Evolutionary conservation across 2,329 filamentous ascomycete species (phyloP), one percentile per base, ranked within the genome.

Genomic region (Domatiomyces catenatus): DNA sequence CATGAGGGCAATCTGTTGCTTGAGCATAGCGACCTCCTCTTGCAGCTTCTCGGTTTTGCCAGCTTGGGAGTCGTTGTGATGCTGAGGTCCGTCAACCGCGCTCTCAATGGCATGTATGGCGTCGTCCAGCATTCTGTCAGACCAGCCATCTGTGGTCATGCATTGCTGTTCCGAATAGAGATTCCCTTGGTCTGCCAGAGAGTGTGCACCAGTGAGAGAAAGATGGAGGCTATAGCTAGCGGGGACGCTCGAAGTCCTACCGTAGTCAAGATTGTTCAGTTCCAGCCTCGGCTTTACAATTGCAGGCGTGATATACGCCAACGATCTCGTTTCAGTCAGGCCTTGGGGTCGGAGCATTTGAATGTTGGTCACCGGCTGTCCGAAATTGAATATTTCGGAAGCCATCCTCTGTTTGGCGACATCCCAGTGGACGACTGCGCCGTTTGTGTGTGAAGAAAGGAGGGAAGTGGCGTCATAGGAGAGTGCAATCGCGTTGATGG

Each of bases 401-500:
- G 77, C 75, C 54, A 84, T 83, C 52, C 78, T 79, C 53, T 79
- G 77, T 57, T 81, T 80, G 39, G 80, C 79, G 22, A 90, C 74
- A 63, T 86, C 86, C 90, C 90, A 96, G 49, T 76, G 74, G 28
- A 86, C 70, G 42, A 95, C 75, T 61, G 84, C 85, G 48, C 90
- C 90, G 59, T 77, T 84, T 17, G 77, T 71, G 62, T 96, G 89
- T 5, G 89, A 89, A 2, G 88, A 88, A 22, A 94, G 67, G 19
- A 95, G 70, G 6, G 74, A 77, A 44, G 83, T 88, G 22, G 86
- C 85, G 64, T 95, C 90, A 66, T 92, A 89, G 61, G 79, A 89
- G 49, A 93, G 67, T 18, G 77, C 76, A 51, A 94, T 63, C 60
- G 83, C 85, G 20, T 80, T 75, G 3, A 77, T 77, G 10, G 77